Evolutionary conservation across 2,329 filamentous ascomycete genomes (phyloP).

Genomic region (Amauroascus niger): DNA sequence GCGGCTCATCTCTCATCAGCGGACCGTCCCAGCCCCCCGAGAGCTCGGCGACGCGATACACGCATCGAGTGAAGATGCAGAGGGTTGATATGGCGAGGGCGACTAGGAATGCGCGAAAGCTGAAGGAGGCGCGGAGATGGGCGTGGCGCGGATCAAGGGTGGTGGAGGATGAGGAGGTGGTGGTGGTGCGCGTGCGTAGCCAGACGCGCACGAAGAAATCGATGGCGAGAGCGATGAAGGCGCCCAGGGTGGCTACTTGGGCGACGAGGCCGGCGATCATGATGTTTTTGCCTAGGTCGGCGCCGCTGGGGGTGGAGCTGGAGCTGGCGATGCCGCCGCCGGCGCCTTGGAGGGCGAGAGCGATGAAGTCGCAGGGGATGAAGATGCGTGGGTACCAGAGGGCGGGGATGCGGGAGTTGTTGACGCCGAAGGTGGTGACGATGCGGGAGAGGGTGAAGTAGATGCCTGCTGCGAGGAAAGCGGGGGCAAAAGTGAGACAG

Average conservation of each 20-base stretch:
- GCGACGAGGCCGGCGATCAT: conserved; percentile 56
- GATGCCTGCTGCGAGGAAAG: conserved; percentile 54
- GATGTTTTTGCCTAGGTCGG: conserved; percentile 47
- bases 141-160: conserved; percentile 12
- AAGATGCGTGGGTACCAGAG: conserved; percentile 39
- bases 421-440: conserved; percentile 28
- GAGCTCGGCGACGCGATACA: conserved; percentile 44
- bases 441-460: conserved; percentile 50
- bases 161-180: background rate
- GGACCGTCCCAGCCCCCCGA: conserved; percentile 39
- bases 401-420: conserved; percentile 27
- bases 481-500: conserved; percentile 55
- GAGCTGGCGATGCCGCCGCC: conserved; percentile 49
- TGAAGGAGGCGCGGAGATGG: conserved; percentile 18
- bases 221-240: conserved; percentile 44
- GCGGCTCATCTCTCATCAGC: conserved; percentile 42
- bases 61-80: conserved; percentile 40
- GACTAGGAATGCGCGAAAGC: conserved; percentile 34
- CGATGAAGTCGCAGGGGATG: conserved; percentile 53
- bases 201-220: conserved; percentile 39
- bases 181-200: conserved; percentile 13
- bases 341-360: conserved; percentile 50
- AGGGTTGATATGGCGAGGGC: conserved; percentile 36
- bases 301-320: conserved; percentile 30
- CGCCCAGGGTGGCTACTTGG: conserved; percentile 49